Base-by-base conservation (phyloP, 495 filamentous ascomycete species). In the Tuber brumale region DNA sequence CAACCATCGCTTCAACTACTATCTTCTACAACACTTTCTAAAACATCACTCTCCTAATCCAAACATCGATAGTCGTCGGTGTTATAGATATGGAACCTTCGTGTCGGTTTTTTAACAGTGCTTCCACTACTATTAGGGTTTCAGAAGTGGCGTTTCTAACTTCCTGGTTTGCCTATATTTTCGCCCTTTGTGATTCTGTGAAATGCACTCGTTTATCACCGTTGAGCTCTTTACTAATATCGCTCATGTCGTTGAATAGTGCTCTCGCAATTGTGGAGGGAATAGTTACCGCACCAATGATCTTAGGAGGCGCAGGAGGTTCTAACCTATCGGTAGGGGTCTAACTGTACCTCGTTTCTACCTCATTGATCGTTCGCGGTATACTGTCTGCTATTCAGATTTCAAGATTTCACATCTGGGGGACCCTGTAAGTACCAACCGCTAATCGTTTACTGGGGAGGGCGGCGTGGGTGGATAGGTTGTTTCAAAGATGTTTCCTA, bases 291-390 rank as follows among this genome's bases (percentile, higher is more conserved):
- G 92, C 93, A 69, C 92, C 94, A 10, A 91, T 97, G 78, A 89
- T 95, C 77, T 87, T 97, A 73, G 85, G 88, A 23, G 88, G 90
- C 27, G 83, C 88, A n/a, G 84, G 81, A 37, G 90, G 91, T 18
- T 94, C 90, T 75, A 92, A 93, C 80, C 86, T 96, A n/a, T 83
- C 82, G 10, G 75, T 85, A 3, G 88, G 87, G 0, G 81, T 88
- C 19, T 89, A 89, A 44, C 91, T 93, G 83, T 95, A 97, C 83
- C 88, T 97, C 14, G 94, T 97, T 16, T 97, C 94, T 2, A 94
- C 94, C 8, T 93, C 94, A 0, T 85, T 97, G 81, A 95, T 97
- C 75, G 92, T 95, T 41, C 93, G 90, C 39, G 94, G 94, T 27
- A 85, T 95, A 39, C 86, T 97, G 39, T 94, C 92, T 14, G 87